Evolutionary conservation across 2,329 filamentous ascomycete species (phyloP).

Genomic region (Ilyonectria mors-panacis): DNA sequence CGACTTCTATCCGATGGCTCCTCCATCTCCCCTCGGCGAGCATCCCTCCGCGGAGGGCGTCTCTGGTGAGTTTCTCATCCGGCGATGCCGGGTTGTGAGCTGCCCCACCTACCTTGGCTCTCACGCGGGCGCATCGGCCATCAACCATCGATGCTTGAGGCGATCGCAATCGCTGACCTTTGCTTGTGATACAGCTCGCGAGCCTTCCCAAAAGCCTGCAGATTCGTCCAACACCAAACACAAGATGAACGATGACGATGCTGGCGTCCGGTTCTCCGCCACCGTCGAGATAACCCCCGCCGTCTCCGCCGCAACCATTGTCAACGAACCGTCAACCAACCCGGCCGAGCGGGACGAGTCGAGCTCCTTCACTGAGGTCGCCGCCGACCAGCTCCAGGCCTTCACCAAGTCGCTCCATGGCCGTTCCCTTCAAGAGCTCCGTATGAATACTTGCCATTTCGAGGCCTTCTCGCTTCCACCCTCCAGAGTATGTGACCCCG

Average conservation of each 20-base stretch:
- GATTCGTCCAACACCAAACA: conserved; percentile 27
- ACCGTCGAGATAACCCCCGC: conserved; percentile 72
- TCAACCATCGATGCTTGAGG: conserved; percentile 26
- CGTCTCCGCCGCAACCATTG: conserved; percentile 59
- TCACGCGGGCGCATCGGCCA: conserved; percentile 25
- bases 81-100: conserved; percentile 42
- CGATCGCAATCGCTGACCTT: conserved; percentile 41
- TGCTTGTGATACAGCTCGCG: conserved; percentile 28
- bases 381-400: conserved; percentile 77
- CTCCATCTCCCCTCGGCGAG: conserved; percentile 39
- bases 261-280: conserved; percentile 80
- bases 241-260: conserved; percentile 45
- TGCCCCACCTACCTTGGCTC: conserved; percentile 50
- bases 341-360: conserved; percentile 40
- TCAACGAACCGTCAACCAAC: conserved; percentile 42
- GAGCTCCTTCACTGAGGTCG: conserved; percentile 59
- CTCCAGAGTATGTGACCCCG: conserved; percentile 78
- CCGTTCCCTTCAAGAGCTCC: conserved; percentile 82
- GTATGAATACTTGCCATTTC: conserved; percentile 89
- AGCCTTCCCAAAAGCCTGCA: conserved; percentile 27
- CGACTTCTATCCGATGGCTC: conserved; percentile 38
- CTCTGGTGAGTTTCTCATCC: conserved; percentile 47
- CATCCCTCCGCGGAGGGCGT: conserved; percentile 35
- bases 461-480: conserved; percentile 91
- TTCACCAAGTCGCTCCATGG: conserved; percentile 81